These are phyloP conservation scores for Penicillium fimorum DNA, from an alignment of 495 filamentous ascomycete species.

Conservation along the genomic window DNA sequence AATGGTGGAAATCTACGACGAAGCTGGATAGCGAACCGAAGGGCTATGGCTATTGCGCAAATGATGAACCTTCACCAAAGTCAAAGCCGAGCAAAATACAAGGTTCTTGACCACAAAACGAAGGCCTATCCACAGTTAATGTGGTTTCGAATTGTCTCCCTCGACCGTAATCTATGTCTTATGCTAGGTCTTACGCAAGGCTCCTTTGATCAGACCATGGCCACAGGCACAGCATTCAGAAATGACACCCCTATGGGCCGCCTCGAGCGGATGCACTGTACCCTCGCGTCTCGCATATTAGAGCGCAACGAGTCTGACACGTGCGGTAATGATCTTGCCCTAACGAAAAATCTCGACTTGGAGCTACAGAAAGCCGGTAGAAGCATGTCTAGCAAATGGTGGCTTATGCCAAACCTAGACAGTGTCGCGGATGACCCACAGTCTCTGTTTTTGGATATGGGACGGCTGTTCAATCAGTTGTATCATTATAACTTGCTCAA, in stretches of 20 bases:
- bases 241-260: conserved; percentile 19
- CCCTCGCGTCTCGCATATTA: conserved; percentile 37
- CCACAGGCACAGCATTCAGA: conserved; percentile 3
- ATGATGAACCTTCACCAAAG: conserved; percentile 47
- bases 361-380: conserved; percentile 38
- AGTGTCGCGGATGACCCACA: conserved; percentile 4
- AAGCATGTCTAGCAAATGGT: conserved; percentile 36
- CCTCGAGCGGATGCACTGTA: conserved; percentile 23
- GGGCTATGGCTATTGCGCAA: conserved; percentile 43
- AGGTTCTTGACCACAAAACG: conserved; percentile 20
- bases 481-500: conserved; percentile 40
- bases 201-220: conserved; percentile 35
- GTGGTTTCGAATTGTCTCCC: conserved; percentile 28
- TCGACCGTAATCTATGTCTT: conserved; percentile 48
- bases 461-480: conserved; percentile 36
- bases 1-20: conserved; percentile 46
- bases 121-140: conserved; percentile 22
- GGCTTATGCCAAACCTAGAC: conserved; percentile 24
- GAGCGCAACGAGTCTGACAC: conserved; percentile 40
- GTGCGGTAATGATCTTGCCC: conserved; percentile 14
- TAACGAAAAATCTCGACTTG: conserved; percentile 41
- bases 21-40: conserved; percentile 37
- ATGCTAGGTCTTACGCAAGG: conserved; percentile 49
- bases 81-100: conserved; percentile 13
- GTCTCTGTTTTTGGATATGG: conserved; percentile 23